Conservation (phyloP, 2,329 filamentous ascomycete genomes). For the Aspergillus sp. region DNA sequence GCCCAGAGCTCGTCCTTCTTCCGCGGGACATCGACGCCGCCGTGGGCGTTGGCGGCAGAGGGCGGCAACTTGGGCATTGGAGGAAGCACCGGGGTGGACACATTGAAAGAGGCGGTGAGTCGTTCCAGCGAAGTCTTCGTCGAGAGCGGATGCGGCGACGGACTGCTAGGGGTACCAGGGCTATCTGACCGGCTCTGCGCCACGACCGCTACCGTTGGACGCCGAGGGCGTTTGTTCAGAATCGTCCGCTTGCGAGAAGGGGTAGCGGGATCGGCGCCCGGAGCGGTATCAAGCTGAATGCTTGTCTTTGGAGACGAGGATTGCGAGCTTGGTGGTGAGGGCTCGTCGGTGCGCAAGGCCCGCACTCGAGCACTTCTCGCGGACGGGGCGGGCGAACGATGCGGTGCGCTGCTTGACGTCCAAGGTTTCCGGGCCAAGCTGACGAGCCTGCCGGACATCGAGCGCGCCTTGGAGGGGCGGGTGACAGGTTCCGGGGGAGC, state of each 20-base stretch:
- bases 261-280: slow-evolving; percentile 13
- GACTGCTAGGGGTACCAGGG: slow-evolving; percentile 35
- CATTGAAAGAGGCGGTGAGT: slow-evolving; percentile 40
- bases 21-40: slow-evolving; percentile 41
- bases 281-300: slow-evolving; percentile 20
- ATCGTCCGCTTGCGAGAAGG: slow-evolving; percentile 32
- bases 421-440: slow-evolving; percentile 54
- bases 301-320: slow-evolving; percentile 17
- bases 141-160: slow-evolving; percentile 42
- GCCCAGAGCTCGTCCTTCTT: slow-evolving; percentile 71
- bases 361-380: slow-evolving; percentile 30
- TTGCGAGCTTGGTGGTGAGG: slow-evolving; percentile 21
- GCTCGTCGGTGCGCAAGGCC: slow-evolving; percentile 27
- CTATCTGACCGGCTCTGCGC: slow-evolving; percentile 35
- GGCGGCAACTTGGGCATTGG: slow-evolving; percentile 47
- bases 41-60: slow-evolving; percentile 36
- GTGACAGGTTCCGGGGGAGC: slow-evolving; percentile 28
- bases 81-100: slow-evolving; percentile 48
- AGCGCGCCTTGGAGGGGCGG: slow-evolving; percentile 44
- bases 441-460: slow-evolving; percentile 51
- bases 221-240: slow-evolving; percentile 37
- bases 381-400: slow-evolving; percentile 49
- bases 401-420: slow-evolving; percentile 42
- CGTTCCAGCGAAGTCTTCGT: slow-evolving; percentile 48
- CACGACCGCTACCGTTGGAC: slow-evolving; percentile 42